A percentile compares a stretch with the other conserved stretches of the same genome.
These are phyloP conservation scores for Blastomyces gilchristii DNA, from an alignment of 2,329 filamentous ascomycete species.

Conservation along the genomic window DNA sequence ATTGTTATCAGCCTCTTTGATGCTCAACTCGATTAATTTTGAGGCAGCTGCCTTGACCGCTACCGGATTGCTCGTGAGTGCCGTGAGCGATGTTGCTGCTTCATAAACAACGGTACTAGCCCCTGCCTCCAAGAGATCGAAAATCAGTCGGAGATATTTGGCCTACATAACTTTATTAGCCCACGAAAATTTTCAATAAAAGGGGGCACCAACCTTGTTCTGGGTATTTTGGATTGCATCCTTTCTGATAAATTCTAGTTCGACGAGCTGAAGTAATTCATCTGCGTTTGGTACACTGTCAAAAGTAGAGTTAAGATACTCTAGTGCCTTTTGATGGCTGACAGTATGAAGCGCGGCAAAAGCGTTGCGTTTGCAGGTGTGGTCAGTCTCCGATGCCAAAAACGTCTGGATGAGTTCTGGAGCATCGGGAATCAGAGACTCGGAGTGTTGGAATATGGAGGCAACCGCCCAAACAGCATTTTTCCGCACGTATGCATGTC, in stretches of 20 bases:
- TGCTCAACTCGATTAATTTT: constrained; percentile 94
- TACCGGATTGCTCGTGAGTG: constrained; percentile 90
- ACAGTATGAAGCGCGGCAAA: constrained; percentile 86
- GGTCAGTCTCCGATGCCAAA: constrained; percentile 80
- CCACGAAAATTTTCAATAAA: neutral
- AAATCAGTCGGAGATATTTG: constrained; percentile 85
- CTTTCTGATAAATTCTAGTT: constrained; percentile 95
- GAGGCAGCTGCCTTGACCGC: constrained; percentile 91
- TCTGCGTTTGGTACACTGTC: constrained; percentile 91
- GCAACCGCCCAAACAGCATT: constrained; percentile 93
- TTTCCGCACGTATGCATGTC: constrained; percentile 96
- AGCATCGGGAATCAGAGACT: constrained; percentile 86
- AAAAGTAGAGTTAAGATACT: constrained; percentile 80
- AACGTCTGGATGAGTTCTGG: constrained; percentile 85
- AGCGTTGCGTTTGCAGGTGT: constrained; percentile 95
- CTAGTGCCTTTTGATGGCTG: constrained; percentile 82
- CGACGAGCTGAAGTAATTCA: constrained; percentile 82
- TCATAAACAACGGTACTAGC: constrained; percentile 96
- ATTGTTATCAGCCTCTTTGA: constrained; percentile 98
- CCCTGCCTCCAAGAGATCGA: constrained; percentile 86
- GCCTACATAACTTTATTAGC: constrained; percentile 45
- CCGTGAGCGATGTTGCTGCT: constrained; percentile 86
- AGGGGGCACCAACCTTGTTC: constrained; percentile 60
- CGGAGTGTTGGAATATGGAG: constrained; percentile 84
- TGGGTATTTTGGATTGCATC: constrained; percentile 90